Percentiles rank a stretch among this genome's conserved stretches.
Evolutionary conservation across 768 basidiomycete genomes (phyloP).

Genomic region (Neoboletus subvelutipes): DNA sequence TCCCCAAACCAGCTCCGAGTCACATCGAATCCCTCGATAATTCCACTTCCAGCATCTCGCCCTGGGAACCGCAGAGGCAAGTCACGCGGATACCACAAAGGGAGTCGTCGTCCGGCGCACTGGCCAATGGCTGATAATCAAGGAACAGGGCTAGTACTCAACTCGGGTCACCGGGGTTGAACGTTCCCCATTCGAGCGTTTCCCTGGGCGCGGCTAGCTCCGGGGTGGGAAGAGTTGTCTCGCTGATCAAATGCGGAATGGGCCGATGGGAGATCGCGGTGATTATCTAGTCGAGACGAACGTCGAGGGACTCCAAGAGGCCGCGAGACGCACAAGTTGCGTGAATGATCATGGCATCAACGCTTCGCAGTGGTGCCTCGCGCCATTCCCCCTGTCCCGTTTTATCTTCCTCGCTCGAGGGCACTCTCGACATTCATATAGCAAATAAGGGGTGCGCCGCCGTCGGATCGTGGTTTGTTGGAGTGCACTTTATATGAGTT

Average conservation of each 20-base stretch:
- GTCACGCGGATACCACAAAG: slow-evolving; percentile 4
- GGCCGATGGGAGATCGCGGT: slow-evolving; percentile 23
- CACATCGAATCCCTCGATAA: not conserved
- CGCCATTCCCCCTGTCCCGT: slow-evolving; percentile 7
- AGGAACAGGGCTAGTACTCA: not conserved
- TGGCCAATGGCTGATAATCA: slow-evolving; percentile 1
- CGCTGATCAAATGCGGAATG: slow-evolving; percentile 18
- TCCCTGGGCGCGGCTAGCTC: slow-evolving; percentile 2
- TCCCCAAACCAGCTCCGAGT: not conserved
- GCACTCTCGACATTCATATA: slow-evolving; percentile 10
- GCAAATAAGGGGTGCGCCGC: slow-evolving; percentile 4
- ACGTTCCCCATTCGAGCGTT: not conserved
- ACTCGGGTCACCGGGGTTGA: not conserved
- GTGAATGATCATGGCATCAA: slow-evolving; percentile 1
- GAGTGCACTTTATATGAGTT: not conserved
- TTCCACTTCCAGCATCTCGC: not conserved
- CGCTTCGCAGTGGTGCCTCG: slow-evolving; percentile 6
- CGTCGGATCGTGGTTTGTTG: slow-evolving; percentile 6
- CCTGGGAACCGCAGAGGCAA: not conserved
- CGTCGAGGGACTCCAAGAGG: not conserved
- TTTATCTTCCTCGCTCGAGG: slow-evolving; percentile 9
- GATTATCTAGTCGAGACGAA: slow-evolving; percentile 19
- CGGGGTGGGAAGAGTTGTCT: not conserved
- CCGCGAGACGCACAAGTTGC: not conserved
- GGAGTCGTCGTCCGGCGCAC: not conserved